A percentile compares a stretch with the other conserved stretches of the same genome.
Evolutionary conservation across 1,284 basidiomycete species (phyloP).

Genomic region (Ganoderma sinense): DNA sequence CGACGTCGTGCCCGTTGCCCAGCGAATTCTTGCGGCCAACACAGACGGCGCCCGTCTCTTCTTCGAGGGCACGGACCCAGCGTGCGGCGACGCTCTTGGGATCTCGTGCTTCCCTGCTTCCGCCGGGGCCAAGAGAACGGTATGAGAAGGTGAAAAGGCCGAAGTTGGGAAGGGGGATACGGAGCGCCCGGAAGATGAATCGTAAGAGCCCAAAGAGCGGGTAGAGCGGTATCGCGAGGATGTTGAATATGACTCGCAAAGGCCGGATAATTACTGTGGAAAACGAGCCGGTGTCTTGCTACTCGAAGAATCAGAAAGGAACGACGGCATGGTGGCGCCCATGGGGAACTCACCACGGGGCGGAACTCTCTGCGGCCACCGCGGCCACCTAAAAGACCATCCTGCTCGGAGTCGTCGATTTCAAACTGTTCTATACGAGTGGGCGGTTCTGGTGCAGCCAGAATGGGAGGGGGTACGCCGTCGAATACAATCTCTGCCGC

Average conservation of each 20-base stretch:
- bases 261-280: constrained; percentile 32
- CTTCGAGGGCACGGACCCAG: constrained; percentile 81
- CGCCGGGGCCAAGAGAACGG: constrained; percentile 43
- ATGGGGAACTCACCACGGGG: constrained; percentile 30
- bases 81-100: constrained; percentile 62
- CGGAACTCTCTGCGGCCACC: constrained; percentile 32
- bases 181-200: constrained; percentile 44
- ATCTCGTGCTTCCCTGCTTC: constrained; percentile 47
- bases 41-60: constrained; percentile 78
- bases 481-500: constrained; percentile 72
- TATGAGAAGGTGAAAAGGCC: constrained; percentile 43
- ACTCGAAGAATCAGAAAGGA: background rate
- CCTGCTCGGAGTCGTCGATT: constrained; percentile 61
- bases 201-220: constrained; percentile 39
- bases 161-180: constrained; percentile 43
- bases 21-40: constrained; percentile 40
- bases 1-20: constrained; percentile 20
- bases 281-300: constrained; percentile 24
- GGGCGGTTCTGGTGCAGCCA: constrained; percentile 14
- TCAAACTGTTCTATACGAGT: constrained; percentile 50
- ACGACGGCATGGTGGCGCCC: background rate
- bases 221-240: constrained; percentile 45
- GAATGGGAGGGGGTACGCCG: constrained; percentile 36
- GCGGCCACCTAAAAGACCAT: constrained; percentile 40
- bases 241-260: constrained; percentile 36